Conservation (phyloP, 768 basidiomycete species). For the Lactarius vividus region DNA sequence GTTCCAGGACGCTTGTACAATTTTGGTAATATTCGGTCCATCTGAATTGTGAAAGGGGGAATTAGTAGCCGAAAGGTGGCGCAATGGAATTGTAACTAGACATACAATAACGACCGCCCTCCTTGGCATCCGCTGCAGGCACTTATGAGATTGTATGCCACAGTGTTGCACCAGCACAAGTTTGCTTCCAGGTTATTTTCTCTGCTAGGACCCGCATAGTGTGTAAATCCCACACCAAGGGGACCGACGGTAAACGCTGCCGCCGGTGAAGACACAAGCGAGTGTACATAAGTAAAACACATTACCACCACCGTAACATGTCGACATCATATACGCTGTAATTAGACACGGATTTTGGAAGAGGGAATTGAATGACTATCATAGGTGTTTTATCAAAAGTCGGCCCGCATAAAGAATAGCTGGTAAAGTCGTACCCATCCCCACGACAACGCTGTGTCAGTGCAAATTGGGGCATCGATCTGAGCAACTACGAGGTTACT, state of each 20-base stretch:
- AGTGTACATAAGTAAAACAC: not conserved
- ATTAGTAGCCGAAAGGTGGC: not conserved
- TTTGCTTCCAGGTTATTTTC: not conserved
- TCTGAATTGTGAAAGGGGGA: not conserved
- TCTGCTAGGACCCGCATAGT: not conserved
- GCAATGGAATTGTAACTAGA: not conserved
- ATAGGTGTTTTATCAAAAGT: not conserved
- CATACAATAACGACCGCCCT: not conserved
- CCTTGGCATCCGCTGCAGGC: not conserved
- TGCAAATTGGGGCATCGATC: not conserved
- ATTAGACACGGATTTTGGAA: not conserved
- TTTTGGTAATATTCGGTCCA: not conserved
- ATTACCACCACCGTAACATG: not conserved
- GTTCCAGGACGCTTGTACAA: not conserved
- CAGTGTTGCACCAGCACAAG: not conserved
- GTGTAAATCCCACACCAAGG: not conserved
- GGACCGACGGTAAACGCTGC: not conserved
- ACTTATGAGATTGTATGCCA: not conserved
- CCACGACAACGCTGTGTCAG: not conserved
- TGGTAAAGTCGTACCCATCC: not conserved
- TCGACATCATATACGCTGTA: not conserved
- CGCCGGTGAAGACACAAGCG: not conserved
- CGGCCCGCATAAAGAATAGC: not conserved
- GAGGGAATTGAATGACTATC: not conserved
- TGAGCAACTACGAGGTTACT: not conserved